A percentile compares a stretch with the other conserved stretches of the same genome.
phyloP scores from a whole-genome alignment of 352 stramenopile species.

The Phytophthora pini region DNA sequence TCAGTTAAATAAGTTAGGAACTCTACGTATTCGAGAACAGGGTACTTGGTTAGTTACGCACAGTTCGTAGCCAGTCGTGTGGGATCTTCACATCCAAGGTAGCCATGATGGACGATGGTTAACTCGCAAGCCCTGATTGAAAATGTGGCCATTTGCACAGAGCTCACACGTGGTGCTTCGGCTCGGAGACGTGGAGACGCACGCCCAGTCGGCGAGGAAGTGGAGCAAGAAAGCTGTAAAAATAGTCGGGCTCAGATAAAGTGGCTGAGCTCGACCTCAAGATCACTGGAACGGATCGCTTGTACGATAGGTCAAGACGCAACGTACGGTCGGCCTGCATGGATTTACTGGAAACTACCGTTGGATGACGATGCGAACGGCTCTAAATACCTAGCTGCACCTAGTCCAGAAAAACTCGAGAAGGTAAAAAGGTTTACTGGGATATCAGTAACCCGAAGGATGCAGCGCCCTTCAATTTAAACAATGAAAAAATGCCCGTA shows the following conservation, averaged over 20 bases:
- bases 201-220: slow-evolving; percentile 22
- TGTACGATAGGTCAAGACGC: too few species aligned
- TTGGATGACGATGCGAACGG: too few species aligned
- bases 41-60: slow-evolving; percentile 15
- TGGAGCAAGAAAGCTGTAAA: slow-evolving; percentile 18
- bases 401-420: too few species aligned
- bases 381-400: too few species aligned
- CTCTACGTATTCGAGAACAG: not conserved
- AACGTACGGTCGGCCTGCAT: too few species aligned
- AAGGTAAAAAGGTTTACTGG: too few species aligned
- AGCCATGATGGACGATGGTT: slow-evolving; percentile 27
- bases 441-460: too few species aligned
- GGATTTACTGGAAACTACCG: too few species aligned
- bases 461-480: too few species aligned
- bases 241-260: slow-evolving; percentile 8
- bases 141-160: slow-evolving; percentile 6
- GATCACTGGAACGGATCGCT: not conserved
- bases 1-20: slow-evolving; percentile 1
- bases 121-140: not conserved
- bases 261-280: not conserved
- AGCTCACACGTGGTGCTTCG: not conserved
- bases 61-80: slow-evolving; percentile 57
- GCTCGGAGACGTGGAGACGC: not conserved
- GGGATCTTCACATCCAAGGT: slow-evolving; percentile 51
- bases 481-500: too few species aligned